phyloP scores from a whole-genome alignment of 768 basidiomycete genomes.

The Boletus rufocinnamomeus region DNA sequence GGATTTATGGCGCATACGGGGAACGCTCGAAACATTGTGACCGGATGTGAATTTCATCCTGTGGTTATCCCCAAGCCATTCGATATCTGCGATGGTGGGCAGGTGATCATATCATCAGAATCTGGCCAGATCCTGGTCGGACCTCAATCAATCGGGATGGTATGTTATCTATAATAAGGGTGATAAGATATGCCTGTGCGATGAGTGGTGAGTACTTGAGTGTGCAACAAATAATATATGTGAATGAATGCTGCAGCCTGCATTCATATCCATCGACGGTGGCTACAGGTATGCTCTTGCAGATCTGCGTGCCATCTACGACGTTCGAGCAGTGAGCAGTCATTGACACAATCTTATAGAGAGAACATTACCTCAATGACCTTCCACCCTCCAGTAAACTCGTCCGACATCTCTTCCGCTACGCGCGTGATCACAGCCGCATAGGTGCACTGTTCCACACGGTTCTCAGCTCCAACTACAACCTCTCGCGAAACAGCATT shows the following conservation, averaged over 20 bases:
- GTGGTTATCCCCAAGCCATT: neutral
- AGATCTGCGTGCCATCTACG: conserved; percentile 53
- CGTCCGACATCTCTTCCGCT: conserved; percentile 85
- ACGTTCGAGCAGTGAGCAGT: conserved; percentile 1
- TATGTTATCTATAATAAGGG: conserved; percentile 27
- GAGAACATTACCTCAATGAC: conserved; percentile 79
- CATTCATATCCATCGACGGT: neutral
- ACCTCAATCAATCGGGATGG: conserved; percentile 4
- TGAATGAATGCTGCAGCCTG: conserved; percentile 9
- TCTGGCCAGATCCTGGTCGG: neutral
- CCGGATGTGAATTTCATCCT: neutral
- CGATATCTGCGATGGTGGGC: neutral
- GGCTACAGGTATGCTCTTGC: conserved; percentile 49
- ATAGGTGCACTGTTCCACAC: conserved; percentile 92
- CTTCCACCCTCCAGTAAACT: conserved; percentile 98
- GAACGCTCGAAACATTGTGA: neutral
- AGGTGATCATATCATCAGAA: neutral
- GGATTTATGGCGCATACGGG: neutral
- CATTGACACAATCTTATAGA: neutral
- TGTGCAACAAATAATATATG: conserved; percentile 22
- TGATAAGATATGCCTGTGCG: conserved; percentile 33
- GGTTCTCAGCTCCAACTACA: conserved; percentile 82
- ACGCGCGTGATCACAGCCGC: conserved; percentile 88
- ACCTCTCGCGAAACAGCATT: conserved; percentile 89
- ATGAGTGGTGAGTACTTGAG: conserved; percentile 35